A percentile compares a stretch with the other conserved stretches of the same genome.
phyloP scores from a whole-genome alignment of 1,284 basidiomycete species.

The Apiotrichum veenhuisii region DNA sequence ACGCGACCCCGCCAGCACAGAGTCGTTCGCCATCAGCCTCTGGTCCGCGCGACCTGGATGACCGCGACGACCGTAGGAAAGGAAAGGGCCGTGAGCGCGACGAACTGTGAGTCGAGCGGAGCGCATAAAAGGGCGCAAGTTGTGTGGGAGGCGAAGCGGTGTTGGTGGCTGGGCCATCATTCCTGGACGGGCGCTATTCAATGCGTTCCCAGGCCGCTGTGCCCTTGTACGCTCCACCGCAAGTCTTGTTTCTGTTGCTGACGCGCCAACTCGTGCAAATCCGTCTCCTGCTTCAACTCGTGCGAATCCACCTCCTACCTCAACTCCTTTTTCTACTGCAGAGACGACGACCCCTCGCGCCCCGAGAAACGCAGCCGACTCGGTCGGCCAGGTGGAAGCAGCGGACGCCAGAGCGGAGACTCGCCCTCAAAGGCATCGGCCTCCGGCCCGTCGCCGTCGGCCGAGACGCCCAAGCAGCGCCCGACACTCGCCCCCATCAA shows the following conservation, averaged over 20 bases:
- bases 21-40: conserved; percentile 21
- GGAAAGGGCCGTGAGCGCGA: conserved; percentile 21
- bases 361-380: conserved; percentile 20
- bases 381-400: neutral
- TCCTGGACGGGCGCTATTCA: neutral
- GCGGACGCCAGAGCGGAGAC: conserved; percentile 12
- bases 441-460: conserved; percentile 1
- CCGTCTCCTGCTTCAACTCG: too few relatives aligned
- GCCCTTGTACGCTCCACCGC: neutral
- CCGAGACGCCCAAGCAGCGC: conserved; percentile 6
- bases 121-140: neutral
- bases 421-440: conserved; percentile 14
- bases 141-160: neutral
- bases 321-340: neutral
- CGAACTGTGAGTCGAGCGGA: conserved; percentile 13
- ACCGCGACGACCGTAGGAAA: conserved; percentile 16
- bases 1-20: conserved; percentile 25
- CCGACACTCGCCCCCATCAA: conserved; percentile 32
- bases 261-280: neutral
- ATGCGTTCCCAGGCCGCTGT: neutral
- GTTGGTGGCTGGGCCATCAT: neutral
- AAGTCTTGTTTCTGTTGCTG: neutral
- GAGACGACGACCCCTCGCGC: conserved; percentile 12
- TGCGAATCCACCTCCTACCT: too few relatives aligned
- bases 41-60: conserved; percentile 7